These are phyloP conservation scores for Actinomortierella ambigua DNA, from an alignment of 371 early-diverging fungal genomes.

Conservation along the genomic window DNA sequence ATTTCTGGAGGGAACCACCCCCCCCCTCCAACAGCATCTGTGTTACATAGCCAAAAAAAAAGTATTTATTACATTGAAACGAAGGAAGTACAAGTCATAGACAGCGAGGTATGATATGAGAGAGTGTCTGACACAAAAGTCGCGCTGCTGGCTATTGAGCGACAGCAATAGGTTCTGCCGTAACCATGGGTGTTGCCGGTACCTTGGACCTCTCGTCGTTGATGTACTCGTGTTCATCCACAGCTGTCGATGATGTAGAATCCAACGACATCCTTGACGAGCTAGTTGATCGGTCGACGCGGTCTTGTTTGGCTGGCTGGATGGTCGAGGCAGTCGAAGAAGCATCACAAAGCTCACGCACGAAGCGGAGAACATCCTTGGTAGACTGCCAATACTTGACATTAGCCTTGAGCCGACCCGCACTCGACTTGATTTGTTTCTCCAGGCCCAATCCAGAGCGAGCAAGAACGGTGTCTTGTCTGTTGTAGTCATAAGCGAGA, in stretches of 20 bases:
- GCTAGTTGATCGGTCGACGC: no score
- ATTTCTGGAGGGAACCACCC: no score
- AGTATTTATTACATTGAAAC: no score
- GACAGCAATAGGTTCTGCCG: no score
- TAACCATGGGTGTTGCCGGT: no score
- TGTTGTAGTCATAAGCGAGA: not conserved
- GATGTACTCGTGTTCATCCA: not conserved
- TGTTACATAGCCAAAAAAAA: no score
- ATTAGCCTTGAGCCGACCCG: conserved; percentile 21
- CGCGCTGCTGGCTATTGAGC: no score
- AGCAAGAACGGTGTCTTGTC: conserved; percentile 24
- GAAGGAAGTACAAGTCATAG: no score
- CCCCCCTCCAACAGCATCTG: no score
- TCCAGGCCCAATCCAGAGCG: conserved; percentile 15
- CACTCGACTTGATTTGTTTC: conserved; percentile 19
- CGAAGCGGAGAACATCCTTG: conserved; percentile 13
- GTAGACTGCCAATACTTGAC: conserved; percentile 33
- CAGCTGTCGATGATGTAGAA: not conserved
- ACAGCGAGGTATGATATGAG: no score
- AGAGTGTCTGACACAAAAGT: no score
- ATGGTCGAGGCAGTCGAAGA: not conserved
- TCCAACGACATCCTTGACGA: not conserved
- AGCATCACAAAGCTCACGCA: conserved; percentile 16
- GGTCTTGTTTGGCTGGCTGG: no score
- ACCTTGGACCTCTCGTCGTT: not conserved